These are phyloP conservation scores for Purpureocillium takamizusanense DNA, from an alignment of 2,329 filamentous ascomycete genomes.

Conservation along the genomic window DNA sequence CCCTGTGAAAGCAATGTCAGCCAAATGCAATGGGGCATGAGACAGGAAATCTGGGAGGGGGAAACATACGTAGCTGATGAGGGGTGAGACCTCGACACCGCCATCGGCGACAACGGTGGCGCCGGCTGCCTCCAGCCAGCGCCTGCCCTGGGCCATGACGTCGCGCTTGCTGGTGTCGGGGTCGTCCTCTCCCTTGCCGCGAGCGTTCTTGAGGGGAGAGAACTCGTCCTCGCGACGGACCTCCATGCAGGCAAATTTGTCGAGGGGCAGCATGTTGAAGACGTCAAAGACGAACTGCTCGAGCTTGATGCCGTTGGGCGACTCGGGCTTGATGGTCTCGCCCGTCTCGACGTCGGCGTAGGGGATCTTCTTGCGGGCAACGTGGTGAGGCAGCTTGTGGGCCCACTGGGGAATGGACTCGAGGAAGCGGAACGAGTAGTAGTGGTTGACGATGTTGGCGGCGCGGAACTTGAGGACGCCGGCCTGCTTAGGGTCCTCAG, in stretches of 20 bases:
- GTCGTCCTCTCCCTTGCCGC: constrained; percentile 82
- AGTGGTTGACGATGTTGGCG: constrained; percentile 99
- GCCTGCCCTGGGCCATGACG: constrained; percentile 81
- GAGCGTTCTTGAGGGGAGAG: constrained; percentile 87
- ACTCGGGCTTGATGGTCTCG: constrained; percentile 78
- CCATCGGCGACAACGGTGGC: constrained; percentile 59
- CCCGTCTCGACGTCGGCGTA: constrained; percentile 68
- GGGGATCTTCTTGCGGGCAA: constrained; percentile 98
- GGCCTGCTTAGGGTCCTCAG: constrained; percentile 71
- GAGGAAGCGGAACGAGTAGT: constrained; percentile 92
- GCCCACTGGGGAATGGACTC: constrained; percentile 83
- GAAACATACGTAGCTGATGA: constrained; percentile 86
- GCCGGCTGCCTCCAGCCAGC: constrained; percentile 76
- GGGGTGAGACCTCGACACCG: constrained; percentile 83
- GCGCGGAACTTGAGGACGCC: constrained; percentile 89
- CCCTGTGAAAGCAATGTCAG: constrained; percentile 30
- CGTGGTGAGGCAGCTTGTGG: constrained; percentile 83
- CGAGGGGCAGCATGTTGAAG: constrained; percentile 78
- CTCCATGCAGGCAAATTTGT: constrained; percentile 92
- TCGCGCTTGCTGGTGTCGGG: constrained; percentile 86
- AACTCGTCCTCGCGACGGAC: constrained; percentile 97
- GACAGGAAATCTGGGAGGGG: background rate
- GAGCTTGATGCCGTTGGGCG: constrained; percentile 96
- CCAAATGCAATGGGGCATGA: background rate
- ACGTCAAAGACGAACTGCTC: constrained; percentile 99